Percentiles rank a stretch among this genome's conserved stretches.
These are phyloP conservation scores for Cladosporium sp. DNA, from an alignment of 2,329 filamentous ascomycete genomes.

Conservation along the genomic window DNA sequence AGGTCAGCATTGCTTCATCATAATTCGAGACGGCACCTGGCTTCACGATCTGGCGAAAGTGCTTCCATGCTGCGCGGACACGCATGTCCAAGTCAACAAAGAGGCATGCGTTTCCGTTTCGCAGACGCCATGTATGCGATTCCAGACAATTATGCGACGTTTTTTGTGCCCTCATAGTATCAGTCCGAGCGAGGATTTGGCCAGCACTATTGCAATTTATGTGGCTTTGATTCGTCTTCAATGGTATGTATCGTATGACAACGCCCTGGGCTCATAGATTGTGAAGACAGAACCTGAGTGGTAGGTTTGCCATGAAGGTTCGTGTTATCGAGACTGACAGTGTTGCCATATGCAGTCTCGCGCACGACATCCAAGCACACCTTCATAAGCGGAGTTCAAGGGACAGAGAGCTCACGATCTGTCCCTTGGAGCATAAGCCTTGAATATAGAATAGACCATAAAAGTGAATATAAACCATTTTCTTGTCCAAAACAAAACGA, in stretches of 20 bases:
- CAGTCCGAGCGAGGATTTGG: too few species aligned
- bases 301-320: background rate
- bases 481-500: too few species aligned
- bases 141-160: too few species aligned
- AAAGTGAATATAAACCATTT: too few species aligned
- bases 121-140: background rate
- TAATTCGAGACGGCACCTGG: background rate
- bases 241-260: too few species aligned
- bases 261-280: background rate
- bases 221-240: too few species aligned
- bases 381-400: background rate
- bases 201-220: too few species aligned
- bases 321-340: background rate
- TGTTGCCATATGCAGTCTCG: background rate
- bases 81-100: background rate
- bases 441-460: too few species aligned
- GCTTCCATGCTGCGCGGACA: background rate
- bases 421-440: too few species aligned
- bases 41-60: background rate
- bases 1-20: conserved; percentile 3
- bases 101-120: background rate
- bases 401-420: too few species aligned
- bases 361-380: conserved; percentile 9
- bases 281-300: background rate
- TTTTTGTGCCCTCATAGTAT: too few species aligned